Base-by-base conservation (phyloP, 2,329 filamentous ascomycete species). In the Dendrostoma leiphaemia region DNA sequence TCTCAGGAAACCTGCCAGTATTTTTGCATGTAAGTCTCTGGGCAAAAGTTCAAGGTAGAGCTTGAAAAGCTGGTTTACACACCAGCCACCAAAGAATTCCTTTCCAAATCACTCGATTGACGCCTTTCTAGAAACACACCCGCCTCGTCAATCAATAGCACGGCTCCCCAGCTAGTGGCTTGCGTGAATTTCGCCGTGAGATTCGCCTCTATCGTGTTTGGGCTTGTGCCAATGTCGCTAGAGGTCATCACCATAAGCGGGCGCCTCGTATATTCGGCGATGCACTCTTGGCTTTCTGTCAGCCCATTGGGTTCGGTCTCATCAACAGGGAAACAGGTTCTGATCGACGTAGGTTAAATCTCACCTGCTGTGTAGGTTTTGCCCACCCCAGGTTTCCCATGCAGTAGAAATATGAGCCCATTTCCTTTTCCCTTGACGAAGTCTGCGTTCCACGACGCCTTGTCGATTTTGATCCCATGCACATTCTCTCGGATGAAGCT, bases 81-180 rank as follows among this genome's bases (percentile, higher is more conserved):
- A 63, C 63, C 61, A 2, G 69, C 65, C 2, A 70, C 66, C 0
- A 71, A 57, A 37, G 60, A 67, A 51, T 69, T 69, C 6, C 67
- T 55, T 7, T 61, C 54, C 0, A 71, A 53, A 35, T 71, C 63
- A 6, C 57, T 45, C 3, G 56, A 50, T 2, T 54, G 46, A 4
- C 70, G 60, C 9, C 61, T 60, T 50, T 70, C 66, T 13, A 72
- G 60, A 51, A 66, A 69, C 1, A 70, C 63, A 54, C 70, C 67
- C 15, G 66, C 67, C 57, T 70, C 67, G 31, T 70, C 67, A 0
- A 70, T 51, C 1, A 70, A 54, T 0, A 70, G 49, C 10, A 61
- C 50, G 3, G 65, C 63, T 7, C 54, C 59, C 62, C 61, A 65
- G 17, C 55, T 54, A 3, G 32, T 50, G 2, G 60, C 59, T 3